A percentile compares a stretch with the other conserved stretches of the same genome.
Evolutionary conservation across 345 rosid species (phyloP).

Genomic region (Hibiscus mutabilis): DNA sequence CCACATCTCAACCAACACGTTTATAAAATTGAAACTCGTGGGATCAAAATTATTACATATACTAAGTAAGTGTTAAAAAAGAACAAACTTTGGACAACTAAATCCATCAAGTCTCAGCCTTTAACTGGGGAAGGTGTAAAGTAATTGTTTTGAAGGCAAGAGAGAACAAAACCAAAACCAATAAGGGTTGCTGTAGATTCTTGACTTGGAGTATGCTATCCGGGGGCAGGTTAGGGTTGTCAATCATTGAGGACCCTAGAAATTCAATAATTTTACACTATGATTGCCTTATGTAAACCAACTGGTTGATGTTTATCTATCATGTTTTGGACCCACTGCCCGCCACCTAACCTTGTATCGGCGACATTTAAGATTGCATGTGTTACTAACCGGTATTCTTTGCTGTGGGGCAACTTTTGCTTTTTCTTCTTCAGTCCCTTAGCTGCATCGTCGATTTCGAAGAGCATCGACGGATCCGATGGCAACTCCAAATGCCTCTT

Average conservation of each 20-base stretch:
- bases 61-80: too few species aligned
- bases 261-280: neutral
- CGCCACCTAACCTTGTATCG: constrained; percentile 4
- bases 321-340: neutral
- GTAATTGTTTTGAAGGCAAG: constrained; percentile 8
- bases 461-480: constrained; percentile 44
- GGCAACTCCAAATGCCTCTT: constrained; percentile 55
- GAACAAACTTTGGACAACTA: neutral
- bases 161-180: neutral
- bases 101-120: neutral
- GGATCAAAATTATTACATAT: neutral
- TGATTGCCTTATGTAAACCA: neutral
- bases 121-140: constrained; percentile 20
- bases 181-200: neutral
- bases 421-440: constrained; percentile 37
- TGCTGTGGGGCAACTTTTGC: constrained; percentile 65
- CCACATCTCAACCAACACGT: neutral
- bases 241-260: neutral
- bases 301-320: neutral
- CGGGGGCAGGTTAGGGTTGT: neutral
- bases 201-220: neutral
- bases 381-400: constrained; percentile 59
- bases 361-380: neutral
- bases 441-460: constrained; percentile 46
- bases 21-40: neutral